A percentile compares a stretch with the other conserved stretches of the same genome.
These are phyloP conservation scores for Albatrellus ellisii DNA, from an alignment of 768 basidiomycete species.

Conservation along the genomic window DNA sequence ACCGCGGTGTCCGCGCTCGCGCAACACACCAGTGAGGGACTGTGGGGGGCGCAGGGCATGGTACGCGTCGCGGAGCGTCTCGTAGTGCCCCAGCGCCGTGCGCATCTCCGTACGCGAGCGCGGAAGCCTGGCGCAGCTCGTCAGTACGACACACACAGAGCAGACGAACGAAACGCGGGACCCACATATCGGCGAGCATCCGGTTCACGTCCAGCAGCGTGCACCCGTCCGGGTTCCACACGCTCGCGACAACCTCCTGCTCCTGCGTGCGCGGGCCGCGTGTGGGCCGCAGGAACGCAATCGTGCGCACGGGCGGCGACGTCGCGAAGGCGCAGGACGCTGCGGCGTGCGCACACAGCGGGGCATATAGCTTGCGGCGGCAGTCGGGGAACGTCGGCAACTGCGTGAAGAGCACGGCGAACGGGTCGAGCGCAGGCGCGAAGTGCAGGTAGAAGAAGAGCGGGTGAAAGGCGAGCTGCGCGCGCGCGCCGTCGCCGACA, in stretches of 20 bases:
- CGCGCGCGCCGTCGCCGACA: constrained; percentile 1
- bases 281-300: constrained; percentile 7
- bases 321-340: constrained; percentile 11
- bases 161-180: background rate
- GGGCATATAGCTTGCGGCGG: constrained; percentile 10
- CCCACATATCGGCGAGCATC: constrained; percentile 13
- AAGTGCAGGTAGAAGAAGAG: constrained; percentile 13
- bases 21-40: constrained; percentile 9
- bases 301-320: constrained; percentile 10
- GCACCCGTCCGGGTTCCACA: constrained; percentile 12
- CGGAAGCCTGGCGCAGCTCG: constrained; percentile 3
- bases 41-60: background rate
- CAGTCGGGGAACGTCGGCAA: constrained; percentile 13
- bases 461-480: constrained; percentile 12
- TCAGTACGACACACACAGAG: background rate
- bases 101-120: constrained; percentile 10
- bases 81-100: constrained; percentile 12
- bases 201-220: constrained; percentile 14
- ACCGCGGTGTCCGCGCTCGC: constrained; percentile 5
- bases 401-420: constrained; percentile 5
- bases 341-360: constrained; percentile 9
- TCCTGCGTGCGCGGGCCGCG: constrained; percentile 4
- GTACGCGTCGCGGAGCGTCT: constrained; percentile 10
- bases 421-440: constrained; percentile 9
- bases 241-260: constrained; percentile 9